These are phyloP conservation scores for Cymbopogon citratus DNA, from an alignment of 176 grass and related monocot genomes.

Conservation along the genomic window DNA sequence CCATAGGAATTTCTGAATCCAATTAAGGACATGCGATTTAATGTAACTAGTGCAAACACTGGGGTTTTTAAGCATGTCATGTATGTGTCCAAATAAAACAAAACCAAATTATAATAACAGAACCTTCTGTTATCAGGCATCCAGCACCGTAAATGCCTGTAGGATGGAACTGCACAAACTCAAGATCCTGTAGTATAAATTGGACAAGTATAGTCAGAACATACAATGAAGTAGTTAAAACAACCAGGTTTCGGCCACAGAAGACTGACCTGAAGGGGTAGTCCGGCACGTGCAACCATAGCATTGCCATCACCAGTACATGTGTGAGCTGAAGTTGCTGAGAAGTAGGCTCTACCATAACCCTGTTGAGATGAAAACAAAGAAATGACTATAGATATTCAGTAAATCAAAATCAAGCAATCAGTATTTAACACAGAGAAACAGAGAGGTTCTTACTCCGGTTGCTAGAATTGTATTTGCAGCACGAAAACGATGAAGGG, in stretches of 20 bases:
- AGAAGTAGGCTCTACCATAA: slow-evolving; percentile 92
- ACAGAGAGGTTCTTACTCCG: slow-evolving; percentile 35
- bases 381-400: background rate
- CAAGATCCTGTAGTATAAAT: slow-evolving; percentile 68
- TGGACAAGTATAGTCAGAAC: slow-evolving; percentile 2
- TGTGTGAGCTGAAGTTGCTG: slow-evolving; percentile 93
- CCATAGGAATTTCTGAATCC: too few relatives aligned
- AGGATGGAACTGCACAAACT: slow-evolving; percentile 95
- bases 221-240: too few relatives aligned
- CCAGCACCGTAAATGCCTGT: slow-evolving; percentile 85
- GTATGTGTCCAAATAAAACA: too few relatives aligned
- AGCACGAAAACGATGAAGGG: slow-evolving; percentile 80
- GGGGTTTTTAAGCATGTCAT: too few relatives aligned
- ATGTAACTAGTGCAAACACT: too few relatives aligned
- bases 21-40: too few relatives aligned
- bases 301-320: slow-evolving; percentile 99
- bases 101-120: background rate
- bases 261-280: slow-evolving; percentile 71
- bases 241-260: too few relatives aligned
- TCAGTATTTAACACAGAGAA: too few relatives aligned
- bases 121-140: slow-evolving; percentile 46
- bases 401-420: background rate
- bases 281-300: slow-evolving; percentile 95
- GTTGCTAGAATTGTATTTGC: slow-evolving; percentile 88
- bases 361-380: slow-evolving; percentile 19